phyloP scores from a whole-genome alignment of 768 basidiomycete species.

The Suillus bovinus region DNA sequence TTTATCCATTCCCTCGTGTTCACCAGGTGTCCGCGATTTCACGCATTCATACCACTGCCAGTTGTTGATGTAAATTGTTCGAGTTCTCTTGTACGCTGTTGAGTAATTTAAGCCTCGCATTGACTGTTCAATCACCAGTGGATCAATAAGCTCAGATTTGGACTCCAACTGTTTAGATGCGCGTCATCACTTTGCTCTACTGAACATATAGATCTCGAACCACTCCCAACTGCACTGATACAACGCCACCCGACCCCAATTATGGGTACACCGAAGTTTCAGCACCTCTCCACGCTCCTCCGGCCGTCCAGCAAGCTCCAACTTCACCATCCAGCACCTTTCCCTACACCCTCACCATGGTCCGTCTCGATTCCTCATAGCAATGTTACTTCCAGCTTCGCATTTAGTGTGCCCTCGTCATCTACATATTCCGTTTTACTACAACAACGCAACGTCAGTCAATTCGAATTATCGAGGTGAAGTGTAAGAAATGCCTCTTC shows the following conservation, averaged over 20 bases:
- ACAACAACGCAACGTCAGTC: background rate
- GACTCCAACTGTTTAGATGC: background rate
- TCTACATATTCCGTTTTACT: background rate
- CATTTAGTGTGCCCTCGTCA: background rate
- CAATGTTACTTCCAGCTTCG: background rate
- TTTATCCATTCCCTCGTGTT: background rate
- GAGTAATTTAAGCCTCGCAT: background rate
- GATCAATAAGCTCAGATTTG: too few relatives aligned
- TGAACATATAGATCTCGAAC: background rate
- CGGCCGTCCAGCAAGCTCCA: background rate
- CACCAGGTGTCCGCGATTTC: background rate
- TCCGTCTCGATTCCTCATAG: background rate
- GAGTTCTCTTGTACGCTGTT: slow-evolving; percentile 2
- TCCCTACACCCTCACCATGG: background rate
- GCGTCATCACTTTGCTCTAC: background rate
- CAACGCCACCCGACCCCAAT: background rate
- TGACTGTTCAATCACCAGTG: background rate
- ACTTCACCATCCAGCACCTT: background rate
- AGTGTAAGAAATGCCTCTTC: background rate
- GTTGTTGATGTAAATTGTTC: slow-evolving; percentile 1
- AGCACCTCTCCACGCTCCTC: background rate
- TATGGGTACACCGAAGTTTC: background rate
- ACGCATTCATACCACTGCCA: slow-evolving; percentile 2
- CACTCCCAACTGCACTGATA: background rate
- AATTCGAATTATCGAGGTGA: background rate